Evolutionary conservation across 768 basidiomycete species (phyloP), one percentile per base, ranked within the genome.

Genomic region (Lactarius evosmus): DNA sequence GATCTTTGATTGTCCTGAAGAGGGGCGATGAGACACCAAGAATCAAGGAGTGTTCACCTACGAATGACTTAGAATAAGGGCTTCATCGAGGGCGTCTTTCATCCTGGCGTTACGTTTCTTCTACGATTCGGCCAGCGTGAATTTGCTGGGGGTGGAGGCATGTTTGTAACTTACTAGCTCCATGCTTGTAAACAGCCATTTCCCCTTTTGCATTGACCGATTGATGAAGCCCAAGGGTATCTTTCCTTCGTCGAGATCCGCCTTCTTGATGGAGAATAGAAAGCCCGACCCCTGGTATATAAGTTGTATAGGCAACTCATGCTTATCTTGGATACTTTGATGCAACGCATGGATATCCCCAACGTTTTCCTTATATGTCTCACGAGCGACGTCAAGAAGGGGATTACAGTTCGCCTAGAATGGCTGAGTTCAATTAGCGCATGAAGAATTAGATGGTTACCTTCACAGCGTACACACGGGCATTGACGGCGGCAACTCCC

Each of bases 331-430:
- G 16, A 93, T 75, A 0, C 75, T 76, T 17, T 78, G 77, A 63
- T 83, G 84, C 38, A 94, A 77, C 58, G 86, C 81, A 66, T 86
- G 86, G 58, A 97, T 93, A 70, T 99, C 96, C 17, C 85, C 83
- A 50, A 96, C 82, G 68, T 96, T 96, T 74, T 99, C 95, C 69
- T 89, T 92, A 78, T 88, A 98, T 0, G 95, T 95, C 73, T 93
- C 93, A 3, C 97, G 83, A 2, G 96, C 97, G 7, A 98, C 93
- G 67, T 98, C 96, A 33, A 99, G 86, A 11, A 96, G 79, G 32
- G 85, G 84, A 68, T 93, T 91, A 70, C 81, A 83, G 65, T 91
- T 89, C 3, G 92, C 89, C 83, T 89, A 52, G 7, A 56, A 50
- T 40, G 41, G 32, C 11, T 60, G 32, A 53, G 25, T 51, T 33